Evolutionary conservation across 1,284 basidiomycete genomes (phyloP).

Genomic region (Microbotryum scabiosae): DNA sequence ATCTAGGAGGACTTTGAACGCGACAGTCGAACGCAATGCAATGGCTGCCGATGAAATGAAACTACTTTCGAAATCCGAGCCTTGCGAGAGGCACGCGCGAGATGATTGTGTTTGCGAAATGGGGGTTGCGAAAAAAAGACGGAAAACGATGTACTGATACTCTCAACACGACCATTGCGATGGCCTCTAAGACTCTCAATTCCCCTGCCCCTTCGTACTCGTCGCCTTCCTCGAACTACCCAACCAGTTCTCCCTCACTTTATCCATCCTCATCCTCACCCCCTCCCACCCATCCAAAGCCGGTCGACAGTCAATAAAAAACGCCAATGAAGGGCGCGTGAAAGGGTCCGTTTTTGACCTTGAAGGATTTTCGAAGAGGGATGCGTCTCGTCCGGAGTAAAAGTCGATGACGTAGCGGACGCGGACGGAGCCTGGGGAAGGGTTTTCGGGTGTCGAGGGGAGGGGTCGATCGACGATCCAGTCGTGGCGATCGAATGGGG

Average conservation of each 20-base stretch:
- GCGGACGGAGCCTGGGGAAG: constrained; percentile 56
- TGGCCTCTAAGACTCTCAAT: no score
- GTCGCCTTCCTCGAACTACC: no score
- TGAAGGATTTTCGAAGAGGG: constrained; percentile 30
- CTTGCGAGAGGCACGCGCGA: no score
- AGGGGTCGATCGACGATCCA: constrained; percentile 77
- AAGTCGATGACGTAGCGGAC: constrained; percentile 97
- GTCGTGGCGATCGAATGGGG: constrained; percentile 95
- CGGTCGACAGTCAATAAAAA: constrained; percentile 89
- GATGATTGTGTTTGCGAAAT: no score
- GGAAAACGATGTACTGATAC: no score
- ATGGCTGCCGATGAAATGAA: no score
- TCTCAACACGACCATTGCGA: no score
- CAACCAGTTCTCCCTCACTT: constrained; percentile 9
- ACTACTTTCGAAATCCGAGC: no score
- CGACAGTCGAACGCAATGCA: no score
- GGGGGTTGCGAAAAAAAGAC: no score
- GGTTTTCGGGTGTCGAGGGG: background rate
- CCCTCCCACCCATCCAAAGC: constrained; percentile 88
- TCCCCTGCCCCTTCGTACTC: background rate
- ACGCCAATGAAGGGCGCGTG: constrained; percentile 46
- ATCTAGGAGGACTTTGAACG: background rate
- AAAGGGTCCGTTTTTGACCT: constrained; percentile 3
- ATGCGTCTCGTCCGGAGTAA: constrained; percentile 70
- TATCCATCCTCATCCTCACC: constrained; percentile 52